Base-by-base conservation (phyloP, 352 stramenopile species). In the Phytopythium vexans region DNA sequence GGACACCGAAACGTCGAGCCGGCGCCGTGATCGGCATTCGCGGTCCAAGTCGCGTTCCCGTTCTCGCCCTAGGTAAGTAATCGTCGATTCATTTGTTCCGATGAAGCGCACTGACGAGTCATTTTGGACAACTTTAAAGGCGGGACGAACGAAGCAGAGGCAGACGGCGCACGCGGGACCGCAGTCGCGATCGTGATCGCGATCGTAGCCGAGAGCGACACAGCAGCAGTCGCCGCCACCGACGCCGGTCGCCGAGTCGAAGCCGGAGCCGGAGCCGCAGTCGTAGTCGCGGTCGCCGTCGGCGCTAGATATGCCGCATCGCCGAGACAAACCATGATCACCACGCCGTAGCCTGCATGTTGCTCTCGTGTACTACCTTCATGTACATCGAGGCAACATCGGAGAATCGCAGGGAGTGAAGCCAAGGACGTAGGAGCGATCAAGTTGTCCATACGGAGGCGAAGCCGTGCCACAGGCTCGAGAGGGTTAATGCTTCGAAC, bases 201-300 rank as follows among this genome's bases (percentile, higher is more conserved):
- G 68, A 57, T 62, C 57, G 49, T 38, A 61, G 52, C 44, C 62
- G 62, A 7, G 50, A 68, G 47, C 61, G 63, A 7, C 21, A 62
- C 38, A 60, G 62, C 39, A 65, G 58, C 33, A 64, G 63, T 21
- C 70, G 66, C 27, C 70, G 60, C 14, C 62, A 54, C 21, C 54
- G 45, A 39, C 54, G 61, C 37, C 68, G 59, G 46, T 70, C 62
- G 8, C 59, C 57, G 31, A 69, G 45, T 34, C 62, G 56, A n/a
- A 68, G 57, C 60, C 69, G 58, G 31, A 89, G 72, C 52, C 74
- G 66, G 51, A 71, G 70, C 43, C 65, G 61, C 41, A 77, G 70
- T 46, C 73, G 64, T 31, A 61, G 70, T 21, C 62, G 67, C 3
- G 32, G 38, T 37, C 16, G 47, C 1, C 16, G 14, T 27, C 37